These are phyloP conservation scores for Polymyxa betae DNA, from an alignment of 208 protist genomes.

Conservation along the genomic window DNA sequence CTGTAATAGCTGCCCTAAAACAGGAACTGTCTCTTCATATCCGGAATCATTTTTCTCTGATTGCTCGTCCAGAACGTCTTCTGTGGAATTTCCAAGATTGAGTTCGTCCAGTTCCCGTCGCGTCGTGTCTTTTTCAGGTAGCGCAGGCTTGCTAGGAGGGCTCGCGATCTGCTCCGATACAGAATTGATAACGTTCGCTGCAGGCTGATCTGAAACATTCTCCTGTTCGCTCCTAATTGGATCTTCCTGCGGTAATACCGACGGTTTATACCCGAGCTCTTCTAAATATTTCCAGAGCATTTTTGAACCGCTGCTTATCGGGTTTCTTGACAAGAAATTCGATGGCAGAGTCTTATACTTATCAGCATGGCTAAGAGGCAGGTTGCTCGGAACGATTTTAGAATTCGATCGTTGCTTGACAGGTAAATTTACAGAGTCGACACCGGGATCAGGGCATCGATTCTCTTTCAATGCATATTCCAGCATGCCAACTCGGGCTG, in stretches of 20 bases:
- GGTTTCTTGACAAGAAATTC: constrained; percentile 35
- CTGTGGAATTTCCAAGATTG: neutral
- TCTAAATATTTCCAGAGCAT: constrained; percentile 49
- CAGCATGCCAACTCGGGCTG: constrained; percentile 19
- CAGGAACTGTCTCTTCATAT: neutral
- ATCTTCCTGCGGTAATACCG: neutral
- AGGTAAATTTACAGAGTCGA: neutral
- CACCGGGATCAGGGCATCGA: neutral
- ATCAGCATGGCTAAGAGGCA: neutral
- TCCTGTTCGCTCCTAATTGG: neutral
- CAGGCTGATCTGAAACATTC: neutral
- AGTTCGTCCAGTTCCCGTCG: neutral
- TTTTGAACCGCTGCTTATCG: neutral
- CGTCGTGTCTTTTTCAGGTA: neutral
- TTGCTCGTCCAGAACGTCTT: neutral
- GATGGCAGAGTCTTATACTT: constrained; percentile 53
- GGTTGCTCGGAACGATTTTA: neutral
- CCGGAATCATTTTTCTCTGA: neutral
- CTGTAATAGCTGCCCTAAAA: neutral
- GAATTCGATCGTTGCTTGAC: neutral
- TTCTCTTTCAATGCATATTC: constrained; percentile 40
- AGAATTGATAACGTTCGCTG: neutral
- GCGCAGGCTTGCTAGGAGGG: no score
- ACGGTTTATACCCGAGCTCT: constrained; percentile 10
- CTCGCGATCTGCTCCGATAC: neutral